phyloP scores from a whole-genome alignment of 164 flowering plant species.

The Magnolia changhungtana region DNA sequence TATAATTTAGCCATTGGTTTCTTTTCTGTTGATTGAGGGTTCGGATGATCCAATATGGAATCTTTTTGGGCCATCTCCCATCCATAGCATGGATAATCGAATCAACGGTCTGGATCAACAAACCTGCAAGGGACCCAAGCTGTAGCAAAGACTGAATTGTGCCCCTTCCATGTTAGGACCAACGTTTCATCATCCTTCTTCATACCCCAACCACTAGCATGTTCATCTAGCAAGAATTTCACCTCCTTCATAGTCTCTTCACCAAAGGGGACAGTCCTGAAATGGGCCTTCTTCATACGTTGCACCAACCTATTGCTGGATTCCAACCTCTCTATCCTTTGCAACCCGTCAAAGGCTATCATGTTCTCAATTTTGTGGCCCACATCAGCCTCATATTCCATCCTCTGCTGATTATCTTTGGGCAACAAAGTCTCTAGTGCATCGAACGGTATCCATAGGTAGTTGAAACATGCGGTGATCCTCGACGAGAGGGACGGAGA shows the following conservation, averaged over 20 bases:
- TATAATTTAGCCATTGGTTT: too few species aligned
- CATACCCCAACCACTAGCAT: slow-evolving; percentile 93
- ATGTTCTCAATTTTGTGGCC: slow-evolving; percentile 74
- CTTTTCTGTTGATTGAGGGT: too few species aligned
- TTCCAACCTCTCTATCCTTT: slow-evolving; percentile 64
- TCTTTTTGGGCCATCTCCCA: too few species aligned
- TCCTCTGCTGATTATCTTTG: slow-evolving; percentile 57
- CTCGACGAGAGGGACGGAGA: slow-evolving; percentile 51
- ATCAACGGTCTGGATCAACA: slow-evolving; percentile 1
- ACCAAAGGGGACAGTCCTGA: slow-evolving; percentile 38
- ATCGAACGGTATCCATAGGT: slow-evolving; percentile 79
- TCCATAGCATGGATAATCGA: too few species aligned
- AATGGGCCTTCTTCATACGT: slow-evolving; percentile 46
- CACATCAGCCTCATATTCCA: slow-evolving; percentile 62
- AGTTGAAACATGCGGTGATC: slow-evolving; percentile 60
- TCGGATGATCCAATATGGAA: too few species aligned
- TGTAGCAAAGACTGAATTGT: slow-evolving; percentile 67
- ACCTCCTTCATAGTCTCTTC: slow-evolving; percentile 66
- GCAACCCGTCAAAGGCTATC: slow-evolving; percentile 56
- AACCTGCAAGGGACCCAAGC: slow-evolving; percentile 43
- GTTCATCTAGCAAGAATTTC: slow-evolving; percentile 57
- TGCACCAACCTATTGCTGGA: slow-evolving; percentile 35
- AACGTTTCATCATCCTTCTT: slow-evolving; percentile 72
- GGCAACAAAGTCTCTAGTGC: slow-evolving; percentile 76
- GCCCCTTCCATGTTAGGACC: slow-evolving; percentile 87